These are phyloP conservation scores for Acmispon strigosus DNA, from an alignment of 306 rosid species.

Conservation along the genomic window DNA sequence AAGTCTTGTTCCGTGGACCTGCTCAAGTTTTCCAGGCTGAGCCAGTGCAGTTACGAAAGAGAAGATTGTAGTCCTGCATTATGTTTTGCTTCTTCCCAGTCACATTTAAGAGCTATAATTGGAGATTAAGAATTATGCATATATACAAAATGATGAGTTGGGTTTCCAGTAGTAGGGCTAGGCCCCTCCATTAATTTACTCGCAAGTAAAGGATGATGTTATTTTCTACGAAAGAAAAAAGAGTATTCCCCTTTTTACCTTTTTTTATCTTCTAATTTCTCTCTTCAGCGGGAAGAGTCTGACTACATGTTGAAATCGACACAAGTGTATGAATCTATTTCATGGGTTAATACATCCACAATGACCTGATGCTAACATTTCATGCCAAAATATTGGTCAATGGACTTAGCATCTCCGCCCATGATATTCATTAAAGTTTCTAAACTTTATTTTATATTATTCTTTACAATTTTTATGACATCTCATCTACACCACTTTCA, in stretches of 20 bases:
- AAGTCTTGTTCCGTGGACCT: slow-evolving; percentile 8
- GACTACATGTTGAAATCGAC: background rate
- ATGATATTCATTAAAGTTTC: too few relatives aligned
- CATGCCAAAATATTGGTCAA: background rate
- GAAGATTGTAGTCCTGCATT: slow-evolving; percentile 2
- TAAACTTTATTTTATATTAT: too few relatives aligned
- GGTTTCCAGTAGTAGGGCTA: background rate
- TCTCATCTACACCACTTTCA: too few relatives aligned
- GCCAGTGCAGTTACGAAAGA: background rate
- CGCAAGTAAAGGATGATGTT: background rate
- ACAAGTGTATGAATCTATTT: background rate
- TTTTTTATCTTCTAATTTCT: background rate
- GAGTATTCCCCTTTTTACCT: background rate
- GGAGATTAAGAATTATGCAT: slow-evolving; percentile 20
- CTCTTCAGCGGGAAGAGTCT: background rate
- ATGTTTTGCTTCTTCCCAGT: slow-evolving; percentile 14
- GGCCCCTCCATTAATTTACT: slow-evolving; percentile 15
- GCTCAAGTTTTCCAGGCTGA: slow-evolving; percentile 24
- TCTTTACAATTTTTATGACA: too few relatives aligned
- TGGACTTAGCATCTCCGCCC: too few relatives aligned
- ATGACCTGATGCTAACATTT: background rate
- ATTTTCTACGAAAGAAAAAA: background rate
- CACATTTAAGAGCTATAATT: background rate
- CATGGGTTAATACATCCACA: background rate
- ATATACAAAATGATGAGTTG: slow-evolving; percentile 5